Evolutionary conservation across 257 asterid genomes (phyloP).

Genomic region (Nicotiana benthamiana): DNA sequence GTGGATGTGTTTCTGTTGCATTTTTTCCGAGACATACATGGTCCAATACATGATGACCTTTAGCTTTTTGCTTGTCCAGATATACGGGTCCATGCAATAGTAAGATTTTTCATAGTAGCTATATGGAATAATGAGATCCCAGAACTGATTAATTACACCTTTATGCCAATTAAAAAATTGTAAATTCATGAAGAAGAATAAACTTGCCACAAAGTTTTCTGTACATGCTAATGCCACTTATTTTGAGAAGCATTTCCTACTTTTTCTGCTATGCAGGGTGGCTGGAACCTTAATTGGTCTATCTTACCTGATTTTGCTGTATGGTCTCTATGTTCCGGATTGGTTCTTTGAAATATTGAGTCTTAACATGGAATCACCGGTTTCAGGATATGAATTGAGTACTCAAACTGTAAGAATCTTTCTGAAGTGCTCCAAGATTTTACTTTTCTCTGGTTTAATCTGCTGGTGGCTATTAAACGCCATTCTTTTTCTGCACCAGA

Average conservation of each 20-base stretch:
- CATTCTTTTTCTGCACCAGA: background rate
- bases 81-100: background rate
- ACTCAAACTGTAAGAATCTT: constrained; percentile 46
- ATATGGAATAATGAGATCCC: background rate
- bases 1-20: background rate
- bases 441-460: background rate
- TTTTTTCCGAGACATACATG: background rate
- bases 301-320: constrained; percentile 50
- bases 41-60: background rate
- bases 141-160: background rate
- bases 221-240: background rate
- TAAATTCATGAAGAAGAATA: background rate
- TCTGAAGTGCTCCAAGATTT: background rate
- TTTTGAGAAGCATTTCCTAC: background rate
- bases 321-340: constrained; percentile 68
- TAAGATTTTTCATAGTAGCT: background rate
- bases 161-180: background rate
- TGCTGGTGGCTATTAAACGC: background rate
- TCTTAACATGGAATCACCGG: constrained; percentile 22
- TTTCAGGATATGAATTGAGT: constrained; percentile 31
- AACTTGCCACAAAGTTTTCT: background rate
- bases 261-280: constrained; percentile 35
- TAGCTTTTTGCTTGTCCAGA: constrained; percentile 1
- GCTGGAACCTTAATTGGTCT: constrained; percentile 44
- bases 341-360: constrained; percentile 59